These are phyloP conservation scores for Larix kaempferi DNA, from an alignment of 75 land plant genomes.

Conservation along the genomic window DNA sequence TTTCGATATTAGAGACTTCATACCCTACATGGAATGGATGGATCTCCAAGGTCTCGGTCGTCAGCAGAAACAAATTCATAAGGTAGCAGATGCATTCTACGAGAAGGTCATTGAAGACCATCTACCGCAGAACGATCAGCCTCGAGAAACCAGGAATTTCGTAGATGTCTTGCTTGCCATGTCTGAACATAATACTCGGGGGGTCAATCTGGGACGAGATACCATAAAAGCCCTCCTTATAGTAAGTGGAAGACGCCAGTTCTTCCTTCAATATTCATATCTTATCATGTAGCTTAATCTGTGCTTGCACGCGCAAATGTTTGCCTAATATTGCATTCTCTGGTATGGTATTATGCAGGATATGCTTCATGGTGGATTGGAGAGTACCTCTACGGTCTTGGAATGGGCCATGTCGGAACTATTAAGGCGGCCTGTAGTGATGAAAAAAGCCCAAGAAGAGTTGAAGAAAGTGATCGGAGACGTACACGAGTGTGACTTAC, in stretches of 20 bases:
- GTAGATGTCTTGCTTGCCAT: background rate
- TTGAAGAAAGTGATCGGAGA: constrained; percentile 4
- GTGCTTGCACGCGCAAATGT: too few relatives aligned
- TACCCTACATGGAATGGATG: constrained; percentile 18
- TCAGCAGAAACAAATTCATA: constrained; percentile 15
- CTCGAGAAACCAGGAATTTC: background rate
- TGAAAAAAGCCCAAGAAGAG: constrained; percentile 10
- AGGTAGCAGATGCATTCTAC: constrained; percentile 19
- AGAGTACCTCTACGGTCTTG: background rate
- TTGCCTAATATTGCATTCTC: background rate
- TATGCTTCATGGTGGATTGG: constrained; percentile 3
- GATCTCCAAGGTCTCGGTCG: constrained; percentile 11
- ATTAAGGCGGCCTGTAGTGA: background rate
- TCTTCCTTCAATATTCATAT: too few relatives aligned
- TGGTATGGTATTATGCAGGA: background rate
- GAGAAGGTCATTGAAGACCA: constrained; percentile 36
- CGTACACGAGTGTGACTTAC: constrained; percentile 7
- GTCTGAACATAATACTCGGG: too few relatives aligned
- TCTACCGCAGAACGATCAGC: background rate
- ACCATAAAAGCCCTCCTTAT: too few relatives aligned
- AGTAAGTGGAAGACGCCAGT: background rate
- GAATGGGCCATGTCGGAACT: constrained; percentile 19
- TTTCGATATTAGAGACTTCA: constrained; percentile 25
- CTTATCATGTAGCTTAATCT: too few relatives aligned
- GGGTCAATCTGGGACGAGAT: too few relatives aligned